Conservation (phyloP, 1,284 basidiomycete genomes). For the Sanghuangporus sanghuang region DNA sequence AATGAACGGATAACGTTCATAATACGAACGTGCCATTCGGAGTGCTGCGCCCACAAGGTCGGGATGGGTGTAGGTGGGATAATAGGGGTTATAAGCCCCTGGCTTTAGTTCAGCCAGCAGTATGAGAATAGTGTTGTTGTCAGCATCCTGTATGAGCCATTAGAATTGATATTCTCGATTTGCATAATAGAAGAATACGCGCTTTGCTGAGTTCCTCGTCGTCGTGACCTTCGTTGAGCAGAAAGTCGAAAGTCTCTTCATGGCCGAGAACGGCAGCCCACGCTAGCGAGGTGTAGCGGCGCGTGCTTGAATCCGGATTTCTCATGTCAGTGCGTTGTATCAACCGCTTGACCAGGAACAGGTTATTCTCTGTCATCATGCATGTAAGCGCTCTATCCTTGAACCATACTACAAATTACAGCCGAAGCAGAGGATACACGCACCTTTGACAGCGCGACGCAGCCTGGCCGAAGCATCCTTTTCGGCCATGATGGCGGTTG, state of each 20-base stretch:
- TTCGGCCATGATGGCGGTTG: conserved; percentile 55
- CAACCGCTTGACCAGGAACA: conserved; percentile 81
- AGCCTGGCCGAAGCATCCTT: conserved; percentile 72
- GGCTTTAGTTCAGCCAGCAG: conserved; percentile 75
- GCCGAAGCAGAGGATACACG: conserved; percentile 6
- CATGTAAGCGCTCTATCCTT: conserved; percentile 12
- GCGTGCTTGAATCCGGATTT: conserved; percentile 73
- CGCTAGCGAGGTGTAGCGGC: conserved; percentile 79
- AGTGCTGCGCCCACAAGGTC: conserved; percentile 66
- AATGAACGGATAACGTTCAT: conserved; percentile 77
- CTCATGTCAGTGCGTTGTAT: conserved; percentile 80
- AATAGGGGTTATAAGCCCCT: conserved; percentile 41
- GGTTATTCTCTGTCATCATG: conserved; percentile 73
- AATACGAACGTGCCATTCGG: conserved; percentile 77
- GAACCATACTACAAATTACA: conserved; percentile 4
- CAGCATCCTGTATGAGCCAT: conserved; percentile 58
- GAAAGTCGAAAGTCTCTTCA: conserved; percentile 86
- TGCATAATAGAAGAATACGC: conserved; percentile 28
- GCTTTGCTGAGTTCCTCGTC: conserved; percentile 87
- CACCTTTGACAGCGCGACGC: conserved; percentile 76
- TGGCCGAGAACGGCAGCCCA: conserved; percentile 84
- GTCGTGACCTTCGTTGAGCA: conserved; percentile 80
- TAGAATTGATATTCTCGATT: background rate
- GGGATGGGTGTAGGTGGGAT: conserved; percentile 40
- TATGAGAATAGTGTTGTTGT: conserved; percentile 88